A percentile compares a stretch with the other conserved stretches of the same genome.
phyloP scores from a whole-genome alignment of 2,329 filamentous ascomycete genomes.

The Penicillium verrucosum region DNA sequence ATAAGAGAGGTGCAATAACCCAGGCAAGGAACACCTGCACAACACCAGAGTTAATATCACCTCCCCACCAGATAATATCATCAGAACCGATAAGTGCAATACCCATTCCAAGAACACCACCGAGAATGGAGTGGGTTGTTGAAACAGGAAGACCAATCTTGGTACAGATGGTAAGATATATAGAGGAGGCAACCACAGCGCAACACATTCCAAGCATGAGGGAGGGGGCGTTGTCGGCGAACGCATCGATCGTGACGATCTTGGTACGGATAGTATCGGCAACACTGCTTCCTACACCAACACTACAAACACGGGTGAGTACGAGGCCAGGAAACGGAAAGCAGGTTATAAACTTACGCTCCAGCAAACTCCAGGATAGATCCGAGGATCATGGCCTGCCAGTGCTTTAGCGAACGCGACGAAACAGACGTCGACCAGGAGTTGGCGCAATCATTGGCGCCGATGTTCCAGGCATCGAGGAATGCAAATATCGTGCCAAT shows the following conservation, averaged over 20 bases:
- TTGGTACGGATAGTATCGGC: background rate
- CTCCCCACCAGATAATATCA: background rate
- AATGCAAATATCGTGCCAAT: background rate
- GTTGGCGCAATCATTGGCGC: background rate
- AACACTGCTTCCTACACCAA: background rate
- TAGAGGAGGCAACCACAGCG: background rate
- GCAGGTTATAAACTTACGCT: background rate
- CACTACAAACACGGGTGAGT: background rate
- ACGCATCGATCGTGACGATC: background rate
- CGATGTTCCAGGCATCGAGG: background rate
- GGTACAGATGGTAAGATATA: background rate
- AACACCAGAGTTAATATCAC: background rate
- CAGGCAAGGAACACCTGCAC: background rate
- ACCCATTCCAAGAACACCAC: background rate
- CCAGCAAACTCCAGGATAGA: background rate
- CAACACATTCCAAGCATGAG: background rate
- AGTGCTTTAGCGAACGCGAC: background rate
- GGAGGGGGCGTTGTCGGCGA: background rate
- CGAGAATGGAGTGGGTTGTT: background rate
- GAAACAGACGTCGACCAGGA: background rate
- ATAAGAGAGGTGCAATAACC: background rate
- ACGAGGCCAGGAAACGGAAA: background rate
- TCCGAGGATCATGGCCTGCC: background rate
- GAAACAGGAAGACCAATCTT: background rate
- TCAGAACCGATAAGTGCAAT: background rate